phyloP scores from a whole-genome alignment of 768 basidiomycete species.

The Termitomyces sp. region DNA sequence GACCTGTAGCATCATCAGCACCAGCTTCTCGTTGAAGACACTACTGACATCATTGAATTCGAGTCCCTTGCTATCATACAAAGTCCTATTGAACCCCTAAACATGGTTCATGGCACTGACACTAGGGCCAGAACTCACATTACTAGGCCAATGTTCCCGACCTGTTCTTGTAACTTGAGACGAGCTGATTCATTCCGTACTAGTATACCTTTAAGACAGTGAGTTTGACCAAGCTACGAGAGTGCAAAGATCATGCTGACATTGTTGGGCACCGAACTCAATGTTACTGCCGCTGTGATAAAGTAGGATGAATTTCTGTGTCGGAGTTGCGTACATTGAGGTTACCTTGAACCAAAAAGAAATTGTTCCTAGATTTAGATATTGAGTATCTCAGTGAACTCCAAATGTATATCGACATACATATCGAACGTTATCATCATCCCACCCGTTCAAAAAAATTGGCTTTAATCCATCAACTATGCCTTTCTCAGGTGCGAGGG shows the following conservation, averaged over 20 bases:
- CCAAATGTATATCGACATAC: constrained; percentile 7
- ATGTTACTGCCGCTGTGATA: constrained; percentile 36
- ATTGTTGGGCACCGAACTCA: constrained; percentile 63
- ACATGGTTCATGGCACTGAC: neutral
- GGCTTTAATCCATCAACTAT: constrained; percentile 50
- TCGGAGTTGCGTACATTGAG: neutral
- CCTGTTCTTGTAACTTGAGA: constrained; percentile 38
- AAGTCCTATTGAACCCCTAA: constrained; percentile 28
- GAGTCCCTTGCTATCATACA: constrained; percentile 62
- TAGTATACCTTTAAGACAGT: constrained; percentile 46
- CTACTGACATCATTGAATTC: constrained; percentile 58
- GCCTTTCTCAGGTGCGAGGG: constrained; percentile 49
- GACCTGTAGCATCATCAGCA: constrained; percentile 35
- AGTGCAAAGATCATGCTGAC: constrained; percentile 26
- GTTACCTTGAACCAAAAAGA: constrained; percentile 45
- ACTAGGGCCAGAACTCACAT: constrained; percentile 34
- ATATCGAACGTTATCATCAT: constrained; percentile 36
- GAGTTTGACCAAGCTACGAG: neutral
- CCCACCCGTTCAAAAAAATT: constrained; percentile 48
- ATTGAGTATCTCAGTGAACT: neutral
- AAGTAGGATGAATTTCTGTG: neutral
- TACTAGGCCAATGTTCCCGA: constrained; percentile 56
- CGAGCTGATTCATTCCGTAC: constrained; percentile 57
- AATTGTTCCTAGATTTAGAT: constrained; percentile 41
- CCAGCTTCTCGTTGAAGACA: neutral